Conservation (phyloP, 768 basidiomycete genomes). For the Daedaleopsis sinensis region DNA sequence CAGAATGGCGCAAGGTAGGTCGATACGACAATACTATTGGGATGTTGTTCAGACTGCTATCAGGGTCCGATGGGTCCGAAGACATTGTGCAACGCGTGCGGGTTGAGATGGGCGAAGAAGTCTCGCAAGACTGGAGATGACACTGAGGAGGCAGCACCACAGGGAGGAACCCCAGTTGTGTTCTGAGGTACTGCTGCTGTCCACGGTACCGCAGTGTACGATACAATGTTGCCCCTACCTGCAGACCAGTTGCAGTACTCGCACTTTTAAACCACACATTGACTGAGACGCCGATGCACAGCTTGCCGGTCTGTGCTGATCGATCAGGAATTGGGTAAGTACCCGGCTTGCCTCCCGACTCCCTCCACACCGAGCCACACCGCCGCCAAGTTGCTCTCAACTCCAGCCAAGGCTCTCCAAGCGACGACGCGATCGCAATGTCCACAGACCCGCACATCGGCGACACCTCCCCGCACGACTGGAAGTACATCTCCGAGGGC, state of each 20-base stretch:
- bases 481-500: constrained; percentile 92
- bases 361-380: not conserved
- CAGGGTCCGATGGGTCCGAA: constrained; percentile 94
- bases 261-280: not conserved
- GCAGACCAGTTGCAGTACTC: not conserved
- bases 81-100: constrained; percentile 97
- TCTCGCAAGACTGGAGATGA: constrained; percentile 44
- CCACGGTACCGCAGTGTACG: not conserved
- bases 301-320: not conserved
- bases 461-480: constrained; percentile 50
- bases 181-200: not conserved
- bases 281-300: not conserved
- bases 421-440: not conserved
- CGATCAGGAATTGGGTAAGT: not conserved
- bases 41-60: not conserved
- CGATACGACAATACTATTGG: not conserved
- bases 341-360: not conserved
- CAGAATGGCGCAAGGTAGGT: constrained; percentile 91
- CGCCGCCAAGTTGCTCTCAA: not conserved
- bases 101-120: constrained; percentile 89
- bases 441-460: not conserved
- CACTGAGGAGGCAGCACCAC: constrained; percentile 12
- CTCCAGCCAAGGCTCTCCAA: not conserved
- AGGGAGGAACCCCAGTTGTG: not conserved
- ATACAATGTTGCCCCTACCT: not conserved